Percentiles rank a stretch among this genome's conserved stretches.
phyloP scores from a whole-genome alignment of 2,329 filamentous ascomycete species.

The Beauveria rudraprayagi region DNA sequence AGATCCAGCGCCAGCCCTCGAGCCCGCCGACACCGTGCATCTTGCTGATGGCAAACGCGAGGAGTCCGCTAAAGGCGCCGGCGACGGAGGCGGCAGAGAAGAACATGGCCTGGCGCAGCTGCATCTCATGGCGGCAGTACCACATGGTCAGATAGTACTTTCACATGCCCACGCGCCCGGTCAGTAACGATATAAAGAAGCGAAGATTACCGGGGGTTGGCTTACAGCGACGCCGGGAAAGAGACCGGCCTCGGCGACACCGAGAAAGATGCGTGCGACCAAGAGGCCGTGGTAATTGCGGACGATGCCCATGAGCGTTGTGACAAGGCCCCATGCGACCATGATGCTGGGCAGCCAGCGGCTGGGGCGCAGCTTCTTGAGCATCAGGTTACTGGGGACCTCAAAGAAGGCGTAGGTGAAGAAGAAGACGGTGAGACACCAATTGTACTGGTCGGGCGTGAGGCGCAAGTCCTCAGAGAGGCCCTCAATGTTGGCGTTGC shows the following conservation, averaged over 20 bases:
- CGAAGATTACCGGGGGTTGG: not conserved
- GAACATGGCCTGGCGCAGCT: slow-evolving; percentile 63
- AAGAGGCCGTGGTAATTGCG: slow-evolving; percentile 36
- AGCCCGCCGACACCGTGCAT: slow-evolving; percentile 53
- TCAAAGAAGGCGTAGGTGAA: slow-evolving; percentile 46
- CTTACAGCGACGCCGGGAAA: slow-evolving; percentile 50
- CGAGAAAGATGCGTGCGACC: slow-evolving; percentile 47
- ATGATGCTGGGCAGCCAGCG: slow-evolving; percentile 68
- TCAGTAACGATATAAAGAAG: slow-evolving; percentile 9
- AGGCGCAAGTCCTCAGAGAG: slow-evolving; percentile 5
- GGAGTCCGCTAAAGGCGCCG: slow-evolving; percentile 63
- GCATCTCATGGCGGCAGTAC: slow-evolving; percentile 71
- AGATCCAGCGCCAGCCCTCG: slow-evolving; percentile 53
- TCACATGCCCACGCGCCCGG: not conserved
- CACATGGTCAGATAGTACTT: slow-evolving; percentile 66
- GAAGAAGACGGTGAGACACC: slow-evolving; percentile 32
- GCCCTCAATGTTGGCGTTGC: slow-evolving; percentile 19
- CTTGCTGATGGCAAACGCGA: slow-evolving; percentile 59
- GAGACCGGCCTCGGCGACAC: slow-evolving; percentile 58
- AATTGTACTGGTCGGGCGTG: slow-evolving; percentile 25
- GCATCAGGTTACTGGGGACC: slow-evolving; percentile 66
- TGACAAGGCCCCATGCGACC: slow-evolving; percentile 41
- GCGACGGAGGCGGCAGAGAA: slow-evolving; percentile 72
- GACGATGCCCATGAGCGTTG: slow-evolving; percentile 43
- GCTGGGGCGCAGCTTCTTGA: slow-evolving; percentile 66